These are phyloP conservation scores for Suhomyces panamericanus DNA, from an alignment of 1,139 yeast genomes.

Conservation along the genomic window DNA sequence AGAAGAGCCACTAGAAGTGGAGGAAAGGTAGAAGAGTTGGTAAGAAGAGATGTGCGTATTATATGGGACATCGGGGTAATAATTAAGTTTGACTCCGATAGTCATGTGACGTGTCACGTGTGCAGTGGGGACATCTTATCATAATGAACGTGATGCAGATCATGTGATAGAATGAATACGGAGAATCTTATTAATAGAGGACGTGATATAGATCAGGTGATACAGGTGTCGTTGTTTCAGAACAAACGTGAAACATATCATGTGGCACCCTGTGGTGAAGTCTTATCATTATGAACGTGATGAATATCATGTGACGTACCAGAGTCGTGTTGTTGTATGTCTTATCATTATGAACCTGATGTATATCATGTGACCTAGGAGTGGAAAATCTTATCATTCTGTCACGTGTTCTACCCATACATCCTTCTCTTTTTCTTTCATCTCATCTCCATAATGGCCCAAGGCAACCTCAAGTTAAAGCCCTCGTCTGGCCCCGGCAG, in stretches of 20 bases:
- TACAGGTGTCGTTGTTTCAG: too few relatives aligned
- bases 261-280: background rate
- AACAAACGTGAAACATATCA: too few relatives aligned
- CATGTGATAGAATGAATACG: too few relatives aligned
- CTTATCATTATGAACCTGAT: too few relatives aligned
- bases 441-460: slow-evolving; percentile 45
- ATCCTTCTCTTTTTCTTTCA: background rate
- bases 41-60: background rate
- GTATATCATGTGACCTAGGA: too few relatives aligned
- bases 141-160: background rate
- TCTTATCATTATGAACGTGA: too few relatives aligned
- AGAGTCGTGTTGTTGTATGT: too few relatives aligned
- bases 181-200: too few relatives aligned
- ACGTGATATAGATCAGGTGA: background rate
- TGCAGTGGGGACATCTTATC: too few relatives aligned
- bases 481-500: slow-evolving; percentile 38
- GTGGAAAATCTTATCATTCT: too few relatives aligned
- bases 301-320: too few relatives aligned
- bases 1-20: background rate
- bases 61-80: slow-evolving; percentile 9
- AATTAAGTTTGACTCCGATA: slow-evolving; percentile 8
- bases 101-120: background rate
- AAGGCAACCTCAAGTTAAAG: slow-evolving; percentile 52
- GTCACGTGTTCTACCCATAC: too few relatives aligned
- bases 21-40: background rate